phyloP scores from a whole-genome alignment of 2,329 filamentous ascomycete species.

The Fulvia fulva region DNA sequence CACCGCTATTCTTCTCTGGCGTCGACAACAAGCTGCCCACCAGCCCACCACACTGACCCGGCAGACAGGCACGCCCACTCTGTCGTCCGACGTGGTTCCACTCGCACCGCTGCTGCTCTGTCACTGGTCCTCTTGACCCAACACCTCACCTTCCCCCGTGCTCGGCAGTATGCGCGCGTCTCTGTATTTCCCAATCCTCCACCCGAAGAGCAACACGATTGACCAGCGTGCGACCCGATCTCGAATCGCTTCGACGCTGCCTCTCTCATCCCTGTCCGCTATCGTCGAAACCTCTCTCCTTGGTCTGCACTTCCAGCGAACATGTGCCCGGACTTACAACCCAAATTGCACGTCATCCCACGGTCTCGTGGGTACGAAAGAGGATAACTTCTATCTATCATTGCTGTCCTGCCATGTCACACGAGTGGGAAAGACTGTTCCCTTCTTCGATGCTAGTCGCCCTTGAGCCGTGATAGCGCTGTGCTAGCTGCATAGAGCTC shows the following conservation, averaged over 20 bases:
- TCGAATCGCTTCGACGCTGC: not conserved
- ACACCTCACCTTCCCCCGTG: not conserved
- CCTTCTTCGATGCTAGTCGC: not conserved
- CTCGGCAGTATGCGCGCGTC: constrained; percentile 3
- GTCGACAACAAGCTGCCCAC: constrained; percentile 5
- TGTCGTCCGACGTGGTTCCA: constrained; percentile 22
- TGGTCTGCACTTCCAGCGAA: not conserved
- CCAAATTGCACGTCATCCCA: constrained; percentile 16
- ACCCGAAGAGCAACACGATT: constrained; percentile 1
- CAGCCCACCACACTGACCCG: constrained; percentile 3
- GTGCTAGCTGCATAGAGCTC: not conserved
- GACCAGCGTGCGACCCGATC: not conserved
- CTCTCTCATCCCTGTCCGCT: not conserved
- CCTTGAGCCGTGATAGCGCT: not conserved
- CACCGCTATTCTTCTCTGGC: constrained; percentile 9
- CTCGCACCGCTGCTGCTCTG: constrained; percentile 9
- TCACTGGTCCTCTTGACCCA: constrained; percentile 8
- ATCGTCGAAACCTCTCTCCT: not conserved
- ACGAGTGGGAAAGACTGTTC: not conserved
- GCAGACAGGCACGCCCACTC: constrained; percentile 7
- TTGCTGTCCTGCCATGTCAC: constrained; percentile 12
- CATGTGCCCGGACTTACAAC: not conserved
- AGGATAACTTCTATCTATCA: constrained; percentile 4
- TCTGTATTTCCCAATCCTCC: not conserved
- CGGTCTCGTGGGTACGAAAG: constrained; percentile 8